Percentiles rank a stretch among this genome's conserved stretches.
These are phyloP conservation scores for Panicum miliaceum DNA, from an alignment of 176 grass and related monocot genomes.

Conservation along the genomic window DNA sequence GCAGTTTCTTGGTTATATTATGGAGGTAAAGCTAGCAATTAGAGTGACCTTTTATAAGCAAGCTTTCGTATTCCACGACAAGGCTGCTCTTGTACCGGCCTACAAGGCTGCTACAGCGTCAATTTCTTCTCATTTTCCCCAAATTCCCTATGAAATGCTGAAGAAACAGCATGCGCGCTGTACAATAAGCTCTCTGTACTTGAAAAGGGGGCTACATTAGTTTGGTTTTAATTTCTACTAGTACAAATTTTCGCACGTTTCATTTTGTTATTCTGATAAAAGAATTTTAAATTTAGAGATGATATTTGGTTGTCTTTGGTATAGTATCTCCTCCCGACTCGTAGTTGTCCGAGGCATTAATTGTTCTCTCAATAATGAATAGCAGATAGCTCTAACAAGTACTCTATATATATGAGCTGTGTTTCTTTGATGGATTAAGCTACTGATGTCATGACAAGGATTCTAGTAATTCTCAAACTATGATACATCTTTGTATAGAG, in stretches of 20 bases:
- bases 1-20: not conserved
- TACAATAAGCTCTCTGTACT: not conserved
- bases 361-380: not conserved
- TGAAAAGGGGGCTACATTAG: not conserved
- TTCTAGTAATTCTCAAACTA: not conserved
- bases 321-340: not conserved
- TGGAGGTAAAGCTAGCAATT: not conserved
- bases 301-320: not conserved
- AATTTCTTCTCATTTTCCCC: not conserved
- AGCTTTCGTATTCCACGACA: no score
- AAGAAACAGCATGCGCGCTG: not conserved
- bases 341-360: not conserved
- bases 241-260: not conserved
- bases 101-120: not conserved
- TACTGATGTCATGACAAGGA: not conserved
- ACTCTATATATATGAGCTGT: not conserved
- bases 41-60: not conserved
- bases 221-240: not conserved
- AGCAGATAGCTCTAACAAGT: not conserved
- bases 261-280: not conserved
- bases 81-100: not conserved
- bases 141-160: not conserved
- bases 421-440: not conserved
- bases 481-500: not conserved
- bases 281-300: not conserved